These are phyloP conservation scores for Aureobasidium namibiae DNA, from an alignment of 2,329 filamentous ascomycete species.

Conservation along the genomic window DNA sequence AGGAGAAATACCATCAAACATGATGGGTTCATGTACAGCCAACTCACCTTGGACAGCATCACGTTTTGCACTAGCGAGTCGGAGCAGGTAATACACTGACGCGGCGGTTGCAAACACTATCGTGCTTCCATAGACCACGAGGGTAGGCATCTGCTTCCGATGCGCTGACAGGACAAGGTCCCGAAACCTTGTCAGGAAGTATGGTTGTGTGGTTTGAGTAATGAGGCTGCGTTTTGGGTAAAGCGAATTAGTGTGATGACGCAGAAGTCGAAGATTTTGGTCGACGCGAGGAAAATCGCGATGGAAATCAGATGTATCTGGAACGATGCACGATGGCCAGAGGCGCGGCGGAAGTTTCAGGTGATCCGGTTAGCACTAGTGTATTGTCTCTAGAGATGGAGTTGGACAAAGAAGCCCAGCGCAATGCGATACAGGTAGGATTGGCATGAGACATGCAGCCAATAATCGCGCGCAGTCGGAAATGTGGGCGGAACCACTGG, in stretches of 20 bases:
- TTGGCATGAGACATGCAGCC: background rate
- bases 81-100: conserved; percentile 3
- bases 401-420: background rate
- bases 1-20: background rate
- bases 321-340: background rate
- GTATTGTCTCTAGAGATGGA: background rate
- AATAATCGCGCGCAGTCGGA: background rate
- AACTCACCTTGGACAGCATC: conserved; percentile 7
- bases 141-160: conserved; percentile 6
- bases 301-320: background rate
- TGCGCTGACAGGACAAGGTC: background rate
- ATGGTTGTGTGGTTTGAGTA: conserved; percentile 1
- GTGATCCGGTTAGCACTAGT: background rate
- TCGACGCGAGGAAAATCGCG: background rate
- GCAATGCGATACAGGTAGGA: background rate
- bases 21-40: background rate
- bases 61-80: conserved; percentile 7
- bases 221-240: background rate
- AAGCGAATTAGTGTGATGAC: conserved; percentile 4
- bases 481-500: conserved; percentile 8
- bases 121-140: conserved; percentile 1
- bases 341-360: background rate
- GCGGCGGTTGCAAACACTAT: conserved; percentile 1
- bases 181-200: conserved; percentile 3
- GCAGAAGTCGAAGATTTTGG: conserved; percentile 2